Evolutionary conservation across 495 filamentous ascomycete species (phyloP), one percentile per base, ranked within the genome.

Genomic region (Astrocystis sublimbata): DNA sequence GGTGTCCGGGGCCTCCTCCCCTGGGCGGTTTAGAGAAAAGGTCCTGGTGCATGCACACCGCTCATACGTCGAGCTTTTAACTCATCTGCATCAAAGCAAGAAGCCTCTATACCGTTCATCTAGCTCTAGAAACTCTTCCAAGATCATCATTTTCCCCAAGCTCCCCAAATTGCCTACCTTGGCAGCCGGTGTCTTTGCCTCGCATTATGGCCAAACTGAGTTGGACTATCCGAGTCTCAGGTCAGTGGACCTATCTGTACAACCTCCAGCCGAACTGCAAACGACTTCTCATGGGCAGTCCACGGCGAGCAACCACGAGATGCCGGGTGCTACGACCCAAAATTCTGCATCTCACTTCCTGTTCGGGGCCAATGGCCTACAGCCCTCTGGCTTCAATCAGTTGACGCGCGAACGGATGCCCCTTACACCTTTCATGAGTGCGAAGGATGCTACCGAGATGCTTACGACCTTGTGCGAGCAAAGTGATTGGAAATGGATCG

Each of bases 401-500:
- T 42, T 51, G 31, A 47, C 50, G 28, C 63, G 64, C 31, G 62
- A 46, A 28, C 58, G 61, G 36, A 23, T 43, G 8, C 52, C 58
- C 2, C 30, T 36, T 2, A 69, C 76, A 6, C 70, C 78, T 52
- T 64, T 81, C 68, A 61, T 71, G n/a, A 71, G 67, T 36, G 92
- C 93, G 2, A 83, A 79, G 53, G 80, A 84, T 15, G 89, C 92
- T 35, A 74, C 97, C 40, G 89, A 94, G 31, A 88, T 92, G 73
- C 77, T 98, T 10, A 89, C 86, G 30, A 86, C 86, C 65, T 77
- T 97, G 26, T 96, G 93, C 73, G 86, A 87, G 66, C 90, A 96
- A 68, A 93, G 92, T 70, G 84, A 83, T 15, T 96, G 93, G 92
- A 85, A 88, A 65, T 98, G 94, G 94, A 86, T 93, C 58, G 93